Conservation (phyloP, 257 asterid species). For the Paraleonurus japonicus region DNA sequence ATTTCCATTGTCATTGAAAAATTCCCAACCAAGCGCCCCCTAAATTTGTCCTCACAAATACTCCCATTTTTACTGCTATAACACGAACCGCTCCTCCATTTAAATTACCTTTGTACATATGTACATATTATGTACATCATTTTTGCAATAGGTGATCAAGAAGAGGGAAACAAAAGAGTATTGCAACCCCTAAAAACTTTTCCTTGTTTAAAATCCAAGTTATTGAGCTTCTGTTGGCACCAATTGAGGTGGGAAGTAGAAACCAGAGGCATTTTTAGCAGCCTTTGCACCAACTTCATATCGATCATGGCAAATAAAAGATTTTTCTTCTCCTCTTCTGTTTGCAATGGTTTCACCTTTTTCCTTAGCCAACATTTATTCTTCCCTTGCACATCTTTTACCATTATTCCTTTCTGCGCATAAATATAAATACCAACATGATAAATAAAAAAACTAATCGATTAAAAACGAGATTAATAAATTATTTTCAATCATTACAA, state of each 20-base stretch:
- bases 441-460: no score
- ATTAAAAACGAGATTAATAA: no score
- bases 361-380: conserved; percentile 48
- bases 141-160: conserved; percentile 5
- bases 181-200: conserved; percentile 29
- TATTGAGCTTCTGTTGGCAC: conserved; percentile 55
- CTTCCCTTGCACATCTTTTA: conserved; percentile 48
- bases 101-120: no score
- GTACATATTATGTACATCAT: no score
- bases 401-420: conserved; percentile 32
- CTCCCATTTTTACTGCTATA: no score
- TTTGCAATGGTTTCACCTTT: conserved; percentile 21
- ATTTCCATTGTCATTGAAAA: no score
- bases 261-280: conserved; percentile 42
- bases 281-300: conserved; percentile 43
- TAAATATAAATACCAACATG: no score
- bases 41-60: no score
- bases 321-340: conserved; percentile 29
- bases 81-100: no score
- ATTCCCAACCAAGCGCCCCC: no score
- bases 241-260: conserved; percentile 49
- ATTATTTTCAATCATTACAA: no score
- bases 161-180: conserved; percentile 40
- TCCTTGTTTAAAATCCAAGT: conserved; percentile 36
- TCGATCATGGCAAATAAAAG: conserved; percentile 41